Evolutionary conservation across 163 green algal species (phyloP), one percentile per base, ranked within the genome.

Genomic region (Picocystis sp.): DNA sequence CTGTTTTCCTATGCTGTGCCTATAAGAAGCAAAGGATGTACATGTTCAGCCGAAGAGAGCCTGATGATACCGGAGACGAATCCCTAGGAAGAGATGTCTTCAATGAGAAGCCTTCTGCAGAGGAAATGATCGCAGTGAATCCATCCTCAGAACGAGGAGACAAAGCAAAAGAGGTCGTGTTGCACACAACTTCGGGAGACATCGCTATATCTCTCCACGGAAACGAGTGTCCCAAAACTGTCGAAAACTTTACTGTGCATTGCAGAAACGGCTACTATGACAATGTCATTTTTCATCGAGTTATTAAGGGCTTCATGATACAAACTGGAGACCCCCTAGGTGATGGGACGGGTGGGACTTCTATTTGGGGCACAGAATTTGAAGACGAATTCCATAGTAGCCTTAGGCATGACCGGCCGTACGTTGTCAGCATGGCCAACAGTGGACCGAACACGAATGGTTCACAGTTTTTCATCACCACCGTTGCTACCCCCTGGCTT

Each of bases 281-380:
- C 55, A 69, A 66, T 34, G 62, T 96, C 43, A 76, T 95, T 46
- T 94, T 99, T 72, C 91, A 99, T 69, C 72, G 88, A 15, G 80
- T 99, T 12, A 98, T 99, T 65, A 94, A 94, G 66, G 83, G 81
- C 43, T 97, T 99, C 81, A 96, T 96, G 89, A 58, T 98, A 11
- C 91, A 99, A 66, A 95, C 84, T 8, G 90, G 90, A 3, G 89
- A 96, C 63, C 87, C 87, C 0, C 63, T 95, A 12, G 85, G 89
- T 19, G 86, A 97, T 58, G 90, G 90, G 43, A 97, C 90, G 6
- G 90, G 91, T 8, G 90, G 91, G 17, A 73, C 86, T 61, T 92
- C 76, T 55, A 95, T 98, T 35, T 99, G 91, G 91, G 91, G 91
- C 6, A 73, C 69, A 3, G 84, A 97, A 61, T 99, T 99, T 74